phyloP scores from a whole-genome alignment of 345 rosid species.

The Hirschfeldia incana region DNA sequence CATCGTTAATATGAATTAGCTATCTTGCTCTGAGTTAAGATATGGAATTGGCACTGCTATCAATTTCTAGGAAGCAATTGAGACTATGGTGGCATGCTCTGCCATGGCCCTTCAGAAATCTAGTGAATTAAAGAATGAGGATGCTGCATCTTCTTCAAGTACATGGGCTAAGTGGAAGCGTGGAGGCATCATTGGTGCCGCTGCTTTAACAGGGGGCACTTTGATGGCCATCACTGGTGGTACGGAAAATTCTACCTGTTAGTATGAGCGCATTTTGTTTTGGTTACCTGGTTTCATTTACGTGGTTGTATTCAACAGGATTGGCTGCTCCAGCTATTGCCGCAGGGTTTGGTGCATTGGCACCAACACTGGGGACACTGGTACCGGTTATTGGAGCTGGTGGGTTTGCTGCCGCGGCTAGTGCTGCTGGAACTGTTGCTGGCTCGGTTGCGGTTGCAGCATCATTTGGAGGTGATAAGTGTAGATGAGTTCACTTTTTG shows the following conservation, averaged over 20 bases:
- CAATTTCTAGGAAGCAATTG: conserved; percentile 50
- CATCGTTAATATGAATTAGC: not conserved
- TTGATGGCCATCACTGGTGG: conserved; percentile 97
- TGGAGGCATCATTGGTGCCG: conserved; percentile 98
- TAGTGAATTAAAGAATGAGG: conserved; percentile 59
- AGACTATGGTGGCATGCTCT: conserved; percentile 82
- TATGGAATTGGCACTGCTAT: not conserved
- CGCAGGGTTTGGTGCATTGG: conserved; percentile 90
- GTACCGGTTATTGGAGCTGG: conserved; percentile 94
- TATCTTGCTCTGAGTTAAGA: conserved; percentile 2
- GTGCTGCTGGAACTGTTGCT: conserved; percentile 92
- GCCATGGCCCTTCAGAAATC: conserved; percentile 83
- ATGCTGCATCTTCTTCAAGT: conserved; percentile 42
- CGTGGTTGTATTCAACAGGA: conserved; percentile 51
- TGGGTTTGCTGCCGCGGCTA: conserved; percentile 98
- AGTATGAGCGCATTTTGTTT: not conserved
- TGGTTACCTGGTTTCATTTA: not conserved
- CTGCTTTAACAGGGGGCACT: conserved; percentile 94
- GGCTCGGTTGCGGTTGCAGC: conserved; percentile 99
- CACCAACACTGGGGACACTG: conserved; percentile 89
- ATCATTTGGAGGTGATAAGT: conserved; percentile 91
- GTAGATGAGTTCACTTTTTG: conserved; percentile 25
- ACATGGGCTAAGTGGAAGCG: conserved; percentile 91
- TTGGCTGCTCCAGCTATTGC: conserved; percentile 99
- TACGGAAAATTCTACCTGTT: conserved; percentile 35